Evolutionary conservation across 2,329 filamentous ascomycete species (phyloP).

Genomic region (Botrytis sinoallii): DNA sequence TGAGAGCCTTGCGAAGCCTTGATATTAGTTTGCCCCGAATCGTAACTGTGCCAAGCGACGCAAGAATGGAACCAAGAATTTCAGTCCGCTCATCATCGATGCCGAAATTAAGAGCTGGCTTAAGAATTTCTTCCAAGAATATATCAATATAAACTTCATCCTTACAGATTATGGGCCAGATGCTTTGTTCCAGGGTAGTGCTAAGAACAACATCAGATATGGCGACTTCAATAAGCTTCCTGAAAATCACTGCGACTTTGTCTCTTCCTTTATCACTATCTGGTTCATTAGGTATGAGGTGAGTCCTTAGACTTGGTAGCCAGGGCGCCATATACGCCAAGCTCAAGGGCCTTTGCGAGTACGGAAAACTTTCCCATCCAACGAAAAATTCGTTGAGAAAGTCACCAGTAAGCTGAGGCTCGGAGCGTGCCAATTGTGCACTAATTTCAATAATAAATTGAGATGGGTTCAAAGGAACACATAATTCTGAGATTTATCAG

Average conservation of each 20-base stretch:
- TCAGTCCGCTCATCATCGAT: slow-evolving; percentile 58
- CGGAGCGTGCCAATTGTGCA: slow-evolving; percentile 58
- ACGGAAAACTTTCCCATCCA: slow-evolving; percentile 66
- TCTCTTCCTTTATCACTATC: slow-evolving; percentile 66
- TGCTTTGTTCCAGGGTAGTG: slow-evolving; percentile 60
- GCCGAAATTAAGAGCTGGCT: slow-evolving; percentile 58
- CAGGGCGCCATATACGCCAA: slow-evolving; percentile 69
- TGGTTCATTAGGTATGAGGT: slow-evolving; percentile 54
- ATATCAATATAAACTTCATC: slow-evolving; percentile 66
- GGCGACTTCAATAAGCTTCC: slow-evolving; percentile 64
- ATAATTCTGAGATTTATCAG: slow-evolving; percentile 49
- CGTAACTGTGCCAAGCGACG: slow-evolving; percentile 62
- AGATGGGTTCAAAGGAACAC: slow-evolving; percentile 60
- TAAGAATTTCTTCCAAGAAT: slow-evolving; percentile 64
- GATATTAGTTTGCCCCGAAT: slow-evolving; percentile 64
- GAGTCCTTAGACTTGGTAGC: slow-evolving; percentile 59
- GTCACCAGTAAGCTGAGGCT: slow-evolving; percentile 65
- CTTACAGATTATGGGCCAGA: slow-evolving; percentile 62
- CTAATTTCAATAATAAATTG: slow-evolving; percentile 65
- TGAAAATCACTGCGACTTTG: slow-evolving; percentile 60
- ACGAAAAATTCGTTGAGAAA: slow-evolving; percentile 73
- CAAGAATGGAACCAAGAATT: slow-evolving; percentile 59
- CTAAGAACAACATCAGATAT: slow-evolving; percentile 58
- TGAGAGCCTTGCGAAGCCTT: slow-evolving; percentile 63
- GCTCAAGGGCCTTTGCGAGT: slow-evolving; percentile 64